Percentiles rank a stretch among this genome's conserved stretches.
These are phyloP conservation scores for Cordyceps cicadae DNA, from an alignment of 2,329 filamentous ascomycete species.

Conservation along the genomic window DNA sequence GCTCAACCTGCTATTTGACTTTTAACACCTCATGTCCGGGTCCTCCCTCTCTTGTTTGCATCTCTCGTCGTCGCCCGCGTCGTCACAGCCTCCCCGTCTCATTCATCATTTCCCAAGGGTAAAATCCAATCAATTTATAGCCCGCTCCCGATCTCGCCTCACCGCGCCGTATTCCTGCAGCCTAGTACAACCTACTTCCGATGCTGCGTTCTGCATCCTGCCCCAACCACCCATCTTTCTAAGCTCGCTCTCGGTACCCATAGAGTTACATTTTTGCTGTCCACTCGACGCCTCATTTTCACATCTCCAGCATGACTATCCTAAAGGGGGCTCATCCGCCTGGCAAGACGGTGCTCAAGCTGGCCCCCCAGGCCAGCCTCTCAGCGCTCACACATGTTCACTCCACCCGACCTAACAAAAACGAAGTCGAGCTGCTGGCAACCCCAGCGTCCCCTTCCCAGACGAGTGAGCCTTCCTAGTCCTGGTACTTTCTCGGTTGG, in stretches of 20 bases:
- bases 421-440: constrained; percentile 8
- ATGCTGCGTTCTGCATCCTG: background rate
- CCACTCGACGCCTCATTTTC: constrained; percentile 4
- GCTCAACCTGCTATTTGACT: background rate
- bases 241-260: background rate
- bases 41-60: too few relatives aligned
- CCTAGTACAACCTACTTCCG: constrained; percentile 1
- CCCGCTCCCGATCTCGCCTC: background rate
- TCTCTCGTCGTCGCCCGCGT: background rate
- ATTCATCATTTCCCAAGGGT: background rate
- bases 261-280: background rate
- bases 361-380: background rate
- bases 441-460: constrained; percentile 12
- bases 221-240: background rate
- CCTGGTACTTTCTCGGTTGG: background rate
- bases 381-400: constrained; percentile 3
- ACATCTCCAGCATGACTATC: constrained; percentile 12
- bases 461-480: constrained; percentile 9
- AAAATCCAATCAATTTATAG: background rate
- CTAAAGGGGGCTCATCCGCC: constrained; percentile 9
- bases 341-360: constrained; percentile 11
- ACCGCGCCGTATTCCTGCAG: background rate
- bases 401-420: constrained; percentile 10
- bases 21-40: too few relatives aligned
- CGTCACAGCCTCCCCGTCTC: background rate